Evolutionary conservation across 2,329 filamentous ascomycete genomes (phyloP), one percentile per base, ranked within the genome.

Genomic region (Bipolaris cookei): DNA sequence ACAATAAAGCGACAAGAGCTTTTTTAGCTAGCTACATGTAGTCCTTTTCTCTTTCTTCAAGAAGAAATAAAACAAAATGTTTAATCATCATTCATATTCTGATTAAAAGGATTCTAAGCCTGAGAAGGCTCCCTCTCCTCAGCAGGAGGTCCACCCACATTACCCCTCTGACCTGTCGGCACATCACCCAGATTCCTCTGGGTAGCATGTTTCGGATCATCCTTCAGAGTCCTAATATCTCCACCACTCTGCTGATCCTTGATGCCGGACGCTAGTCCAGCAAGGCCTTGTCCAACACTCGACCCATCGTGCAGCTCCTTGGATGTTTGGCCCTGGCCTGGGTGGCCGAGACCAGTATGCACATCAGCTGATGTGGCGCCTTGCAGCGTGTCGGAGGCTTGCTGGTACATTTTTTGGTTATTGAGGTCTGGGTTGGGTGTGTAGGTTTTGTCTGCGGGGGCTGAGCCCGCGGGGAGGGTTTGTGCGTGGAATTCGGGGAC

Each of bases 401-500:
- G 67, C 6, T 82, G 79, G 54, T 70, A 65, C 54, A 76, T 72
- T 6, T 75, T 75, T 50, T 81, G 79, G 51, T 79, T 79, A 59
- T 76, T 77, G 41, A 77, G 68, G 3, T 78, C 71, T 54, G 76
- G 70, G 74, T 82, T 81, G 25, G 81, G 79, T 10, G 73, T 64
- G 76, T 79, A 82, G 16, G 79, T 79, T 14, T 66, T 72, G 38
- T 76, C 71, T 1, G 75, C 61, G 1, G 89, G 89, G 0, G 89
- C 89, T 3, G 85, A 84, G 57, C 89, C 89, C 0, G 88, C 76
- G 0, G 87, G 82, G 34, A 86, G 76, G 1, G 81, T 82, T 72
- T 91, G 64, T 21, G 85, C 83, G 66, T 83, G 79, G 79, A 90
- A 92, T 68, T 90, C 88, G 18, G 86, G 86, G 11, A 76, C 70